Evolutionary conservation across 2,329 filamentous ascomycete species (phyloP).

Genomic region (Fusarium virguliforme): DNA sequence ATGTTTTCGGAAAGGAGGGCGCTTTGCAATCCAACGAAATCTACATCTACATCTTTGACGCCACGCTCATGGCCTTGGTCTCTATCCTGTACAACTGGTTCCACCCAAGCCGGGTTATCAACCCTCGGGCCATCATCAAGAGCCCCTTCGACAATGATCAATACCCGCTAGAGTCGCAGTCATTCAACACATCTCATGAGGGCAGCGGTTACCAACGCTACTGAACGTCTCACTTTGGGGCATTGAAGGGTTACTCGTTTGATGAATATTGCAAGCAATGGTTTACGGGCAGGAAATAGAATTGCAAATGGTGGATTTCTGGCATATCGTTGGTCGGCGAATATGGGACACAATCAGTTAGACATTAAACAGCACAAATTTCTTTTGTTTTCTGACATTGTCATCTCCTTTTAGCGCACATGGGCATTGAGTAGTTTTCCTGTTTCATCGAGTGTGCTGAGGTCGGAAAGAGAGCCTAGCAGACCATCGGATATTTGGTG

Average conservation of each 20-base stretch:
- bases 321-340: neutral
- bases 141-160: neutral
- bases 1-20: slow-evolving; percentile 53
- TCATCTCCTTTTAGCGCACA: neutral
- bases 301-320: neutral
- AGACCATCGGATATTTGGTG: too few relatives aligned
- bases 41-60: slow-evolving; percentile 57
- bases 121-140: neutral
- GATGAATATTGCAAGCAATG: neutral
- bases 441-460: neutral
- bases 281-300: neutral
- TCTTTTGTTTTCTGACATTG: neutral
- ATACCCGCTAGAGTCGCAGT: slow-evolving; percentile 3
- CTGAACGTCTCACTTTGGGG: neutral
- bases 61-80: slow-evolving; percentile 51
- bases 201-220: neutral
- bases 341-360: neutral
- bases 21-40: slow-evolving; percentile 54
- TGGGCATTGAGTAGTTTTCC: neutral
- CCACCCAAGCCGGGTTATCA: slow-evolving; percentile 30
- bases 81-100: slow-evolving; percentile 38
- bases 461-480: neutral
- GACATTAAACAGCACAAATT: neutral
- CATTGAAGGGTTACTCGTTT: neutral
- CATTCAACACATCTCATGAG: neutral